Evolutionary conservation across 306 rosid genomes (phyloP).

Genomic region (Sophora flavescens): DNA sequence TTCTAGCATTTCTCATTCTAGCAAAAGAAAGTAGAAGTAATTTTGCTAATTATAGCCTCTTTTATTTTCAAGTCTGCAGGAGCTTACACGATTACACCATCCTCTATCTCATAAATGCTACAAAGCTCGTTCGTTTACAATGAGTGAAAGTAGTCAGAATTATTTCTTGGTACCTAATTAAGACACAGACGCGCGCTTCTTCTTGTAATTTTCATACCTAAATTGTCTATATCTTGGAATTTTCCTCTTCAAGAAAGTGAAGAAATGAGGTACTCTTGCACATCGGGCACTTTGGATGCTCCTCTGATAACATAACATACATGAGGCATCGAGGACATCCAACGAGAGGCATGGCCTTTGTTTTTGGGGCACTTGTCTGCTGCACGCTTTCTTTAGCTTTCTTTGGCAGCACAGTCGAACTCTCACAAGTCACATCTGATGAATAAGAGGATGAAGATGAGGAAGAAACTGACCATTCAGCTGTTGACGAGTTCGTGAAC

Average conservation of each 20-base stretch:
- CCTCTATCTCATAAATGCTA: not conserved
- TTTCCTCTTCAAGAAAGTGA: slow-evolving; percentile 44
- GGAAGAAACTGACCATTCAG: not conserved
- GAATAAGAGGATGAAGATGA: slow-evolving; percentile 27
- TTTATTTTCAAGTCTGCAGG: not conserved
- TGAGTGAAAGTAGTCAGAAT: too few relatives aligned
- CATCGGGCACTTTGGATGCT: slow-evolving; percentile 64
- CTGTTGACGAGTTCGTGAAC: not conserved
- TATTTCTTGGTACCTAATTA: too few relatives aligned
- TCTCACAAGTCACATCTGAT: slow-evolving; percentile 45
- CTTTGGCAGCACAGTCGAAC: slow-evolving; percentile 43
- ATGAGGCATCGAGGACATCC: too few relatives aligned
- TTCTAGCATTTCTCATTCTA: too few relatives aligned
- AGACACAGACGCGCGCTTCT: too few relatives aligned
- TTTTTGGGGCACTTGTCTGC: not conserved
- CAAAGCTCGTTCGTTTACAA: not conserved
- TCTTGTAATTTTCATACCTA: not conserved
- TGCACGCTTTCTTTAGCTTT: slow-evolving; percentile 34
- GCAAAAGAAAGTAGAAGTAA: too few relatives aligned
- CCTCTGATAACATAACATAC: slow-evolving; percentile 64
- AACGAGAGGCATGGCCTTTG: too few relatives aligned
- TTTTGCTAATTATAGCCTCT: not conserved
- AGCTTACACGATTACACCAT: not conserved
- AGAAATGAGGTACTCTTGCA: slow-evolving; percentile 60
- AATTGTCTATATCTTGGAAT: not conserved